Conservation (phyloP, 2,329 filamentous ascomycete genomes). For the Lojkania enalia region DNA sequence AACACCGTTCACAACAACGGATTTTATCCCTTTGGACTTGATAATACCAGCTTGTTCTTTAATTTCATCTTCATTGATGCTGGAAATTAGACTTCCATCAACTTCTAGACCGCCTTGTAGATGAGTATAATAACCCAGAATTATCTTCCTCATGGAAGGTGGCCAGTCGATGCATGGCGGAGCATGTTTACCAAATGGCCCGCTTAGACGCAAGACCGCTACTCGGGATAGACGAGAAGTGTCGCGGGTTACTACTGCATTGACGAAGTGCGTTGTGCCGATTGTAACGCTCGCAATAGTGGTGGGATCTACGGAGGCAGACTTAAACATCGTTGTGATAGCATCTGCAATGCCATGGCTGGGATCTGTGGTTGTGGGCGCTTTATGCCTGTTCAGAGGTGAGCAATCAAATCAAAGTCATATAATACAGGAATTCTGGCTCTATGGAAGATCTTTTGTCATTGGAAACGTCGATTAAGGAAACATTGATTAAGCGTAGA, state of each 20-base stretch:
- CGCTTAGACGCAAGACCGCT: conserved; percentile 56
- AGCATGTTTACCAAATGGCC: conserved; percentile 53
- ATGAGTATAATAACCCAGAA: conserved; percentile 51
- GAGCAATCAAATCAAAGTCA: no score
- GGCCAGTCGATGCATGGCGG: conserved; percentile 58
- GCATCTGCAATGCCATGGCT: conserved; percentile 43
- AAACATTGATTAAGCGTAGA: no score
- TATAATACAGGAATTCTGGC: no score
- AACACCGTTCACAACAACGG: conserved; percentile 60
- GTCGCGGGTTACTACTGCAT: conserved; percentile 57
- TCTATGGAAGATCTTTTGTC: no score
- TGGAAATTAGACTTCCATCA: conserved; percentile 52
- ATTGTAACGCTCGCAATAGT: conserved; percentile 53
- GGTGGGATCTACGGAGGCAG: conserved; percentile 32
- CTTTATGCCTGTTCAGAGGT: conserved; percentile 47
- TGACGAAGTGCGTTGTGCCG: conserved; percentile 58
- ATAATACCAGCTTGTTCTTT: conserved; percentile 50
- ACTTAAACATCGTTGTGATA: conserved; percentile 42
- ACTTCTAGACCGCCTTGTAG: conserved; percentile 56
- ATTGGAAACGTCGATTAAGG: no score
- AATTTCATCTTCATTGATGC: conserved; percentile 51
- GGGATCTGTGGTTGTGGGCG: conserved; percentile 42
- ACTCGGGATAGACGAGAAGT: conserved; percentile 54
- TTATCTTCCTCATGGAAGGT: conserved; percentile 47
- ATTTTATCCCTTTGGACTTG: conserved; percentile 48